phyloP scores from a whole-genome alignment of 2,329 filamentous ascomycete genomes.

The Trichoderma sp. region DNA sequence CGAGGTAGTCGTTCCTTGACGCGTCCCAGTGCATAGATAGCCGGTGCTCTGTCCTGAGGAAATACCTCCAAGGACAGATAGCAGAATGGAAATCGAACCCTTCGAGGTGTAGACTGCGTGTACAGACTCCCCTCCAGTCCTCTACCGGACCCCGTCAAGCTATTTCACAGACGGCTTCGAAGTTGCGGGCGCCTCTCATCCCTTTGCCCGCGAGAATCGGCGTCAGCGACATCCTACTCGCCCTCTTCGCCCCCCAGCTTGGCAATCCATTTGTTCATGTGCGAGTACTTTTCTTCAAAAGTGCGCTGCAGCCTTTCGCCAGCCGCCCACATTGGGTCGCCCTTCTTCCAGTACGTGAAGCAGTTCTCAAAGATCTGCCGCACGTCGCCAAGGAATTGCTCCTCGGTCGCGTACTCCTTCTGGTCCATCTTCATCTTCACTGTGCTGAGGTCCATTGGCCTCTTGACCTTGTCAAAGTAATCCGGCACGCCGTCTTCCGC shows the following conservation, averaged over 20 bases:
- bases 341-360: conserved; percentile 63
- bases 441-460: conserved; percentile 63
- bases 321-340: conserved; percentile 56
- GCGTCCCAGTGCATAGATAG: neutral
- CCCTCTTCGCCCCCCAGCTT: conserved; percentile 52
- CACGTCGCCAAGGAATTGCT: conserved; percentile 60
- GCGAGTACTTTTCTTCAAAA: conserved; percentile 60
- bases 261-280: conserved; percentile 62
- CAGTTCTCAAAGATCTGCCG: conserved; percentile 66
- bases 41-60: neutral
- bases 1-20: too few species aligned
- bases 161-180: neutral
- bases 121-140: neutral
- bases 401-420: conserved; percentile 53
- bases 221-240: conserved; percentile 29
- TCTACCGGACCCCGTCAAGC: neutral
- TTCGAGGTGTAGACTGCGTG: too few species aligned
- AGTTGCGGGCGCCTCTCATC: neutral
- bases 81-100: neutral
- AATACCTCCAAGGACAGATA: neutral
- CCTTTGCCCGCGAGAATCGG: neutral
- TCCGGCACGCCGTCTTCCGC: conserved; percentile 60
- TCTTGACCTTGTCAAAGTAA: conserved; percentile 62
- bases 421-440: conserved; percentile 63
- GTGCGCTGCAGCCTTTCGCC: conserved; percentile 61